Evolutionary conservation across 2,329 filamentous ascomycete species (phyloP), one percentile per base, ranked within the genome.

Genomic region (Metarhizium sp.): DNA sequence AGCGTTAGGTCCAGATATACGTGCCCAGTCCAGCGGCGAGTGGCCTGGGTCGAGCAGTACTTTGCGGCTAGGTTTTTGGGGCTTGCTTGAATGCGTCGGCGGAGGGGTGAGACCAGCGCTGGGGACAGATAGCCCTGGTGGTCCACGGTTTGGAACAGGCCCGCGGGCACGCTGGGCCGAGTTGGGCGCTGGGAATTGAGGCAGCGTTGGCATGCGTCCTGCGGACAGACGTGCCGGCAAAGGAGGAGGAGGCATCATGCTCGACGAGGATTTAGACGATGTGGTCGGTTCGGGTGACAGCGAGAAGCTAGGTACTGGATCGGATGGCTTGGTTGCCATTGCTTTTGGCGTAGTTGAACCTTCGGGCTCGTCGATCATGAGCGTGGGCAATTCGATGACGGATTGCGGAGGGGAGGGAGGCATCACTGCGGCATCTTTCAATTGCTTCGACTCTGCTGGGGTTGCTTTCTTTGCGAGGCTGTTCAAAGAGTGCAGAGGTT

Each of bases 1-100:
- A 34, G 81, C 76, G 34, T 73, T 73, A 2, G 86, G 84, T 20
- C 78, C 77, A 1, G 83, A 81, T 1, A 96, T 80, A 6, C 87
- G 84, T 13, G 94, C 94, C 94, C 94, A 99, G 79, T 99, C 94
- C 13, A 99, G 84, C 0, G 94, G 92, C 2, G 90, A 96, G 75
- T 92, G 92, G 36, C 94, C 92, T 0, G 94, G 94, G n/a, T 85
- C 81, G 4, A 99, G 82, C 8, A 87, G 78, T 4, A 96, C 88
- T 65, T 92, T 88, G 69, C 80, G 81, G 11, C 77, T 80, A 4
- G 80, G 78, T 64, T 82, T 84, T 29, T 71, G 59, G 2, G 81
- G 80, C 56, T 75, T 77, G 46, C 73, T 67, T 36, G 69, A 73
- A 65, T 78, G 79, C 14, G 79, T 77, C 0, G 81, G 79, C 0